phyloP scores from a whole-genome alignment of 2,329 filamentous ascomycete genomes.

The Aureobasidium melanogenum region DNA sequence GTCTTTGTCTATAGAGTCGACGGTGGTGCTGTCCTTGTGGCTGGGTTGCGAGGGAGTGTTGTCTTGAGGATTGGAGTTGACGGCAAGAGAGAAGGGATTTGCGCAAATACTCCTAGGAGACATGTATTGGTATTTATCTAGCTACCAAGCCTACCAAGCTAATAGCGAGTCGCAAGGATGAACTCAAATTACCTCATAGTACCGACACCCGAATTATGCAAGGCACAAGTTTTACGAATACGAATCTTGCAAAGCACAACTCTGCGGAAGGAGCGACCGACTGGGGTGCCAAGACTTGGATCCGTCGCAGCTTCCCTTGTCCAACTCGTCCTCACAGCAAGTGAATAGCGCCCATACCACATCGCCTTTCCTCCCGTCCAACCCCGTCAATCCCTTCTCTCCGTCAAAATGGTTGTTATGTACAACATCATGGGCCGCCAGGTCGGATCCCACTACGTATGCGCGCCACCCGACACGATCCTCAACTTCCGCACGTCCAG shows the following conservation, averaged over 20 bases:
- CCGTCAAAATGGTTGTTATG: conserved; percentile 40
- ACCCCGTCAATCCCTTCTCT: not conserved
- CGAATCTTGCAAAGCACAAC: not conserved
- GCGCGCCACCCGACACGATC: conserved; percentile 20
- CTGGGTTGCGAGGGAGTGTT: too few relatives aligned
- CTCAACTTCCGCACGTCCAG: not conserved
- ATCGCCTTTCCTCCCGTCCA: conserved; percentile 5
- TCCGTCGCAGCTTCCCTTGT: not conserved
- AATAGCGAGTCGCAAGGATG: not conserved
- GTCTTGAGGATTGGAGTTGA: not conserved
- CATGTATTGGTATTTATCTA: not conserved
- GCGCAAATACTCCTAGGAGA: conserved; percentile 7
- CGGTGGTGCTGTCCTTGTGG: not conserved
- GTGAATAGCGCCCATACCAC: not conserved
- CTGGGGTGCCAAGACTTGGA: not conserved
- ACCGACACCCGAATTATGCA: not conserved
- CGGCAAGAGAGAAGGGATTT: conserved; percentile 2
- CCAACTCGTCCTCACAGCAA: not conserved
- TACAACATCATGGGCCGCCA: conserved; percentile 44
- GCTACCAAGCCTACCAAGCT: not conserved
- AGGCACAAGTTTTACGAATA: too few relatives aligned
- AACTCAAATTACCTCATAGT: not conserved
- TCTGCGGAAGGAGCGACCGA: not conserved
- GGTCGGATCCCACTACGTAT: conserved; percentile 46
- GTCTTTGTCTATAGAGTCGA: not conserved